Evolutionary conservation across 495 filamentous ascomycete species (phyloP).

Genomic region (Chaetomidium leptoderma): DNA sequence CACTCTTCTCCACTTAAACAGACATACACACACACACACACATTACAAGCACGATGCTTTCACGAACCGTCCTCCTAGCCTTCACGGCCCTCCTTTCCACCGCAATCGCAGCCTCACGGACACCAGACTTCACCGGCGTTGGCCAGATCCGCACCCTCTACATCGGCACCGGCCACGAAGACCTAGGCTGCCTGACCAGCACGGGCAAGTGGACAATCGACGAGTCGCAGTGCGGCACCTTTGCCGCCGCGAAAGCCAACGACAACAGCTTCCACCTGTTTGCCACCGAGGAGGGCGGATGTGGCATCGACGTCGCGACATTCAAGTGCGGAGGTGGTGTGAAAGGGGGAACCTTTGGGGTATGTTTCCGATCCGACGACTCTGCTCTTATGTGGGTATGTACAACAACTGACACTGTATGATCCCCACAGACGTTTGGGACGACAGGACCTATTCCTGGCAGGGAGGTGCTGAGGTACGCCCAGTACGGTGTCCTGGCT

Average conservation of each 20-base stretch:
- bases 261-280: conserved; percentile 1
- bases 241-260: neutral
- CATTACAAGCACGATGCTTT: neutral
- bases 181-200: conserved; percentile 19
- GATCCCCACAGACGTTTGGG: neutral
- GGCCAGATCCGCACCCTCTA: conserved; percentile 21
- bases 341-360: conserved; percentile 7
- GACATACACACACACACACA: no score
- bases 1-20: no score
- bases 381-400: neutral
- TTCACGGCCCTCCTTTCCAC: neutral
- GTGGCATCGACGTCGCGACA: conserved; percentile 7
- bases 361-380: no score
- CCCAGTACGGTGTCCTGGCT: conserved; percentile 16
- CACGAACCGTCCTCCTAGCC: neutral
- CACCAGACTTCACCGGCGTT: conserved; percentile 4
- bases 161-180: conserved; percentile 4
- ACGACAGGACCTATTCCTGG: neutral
- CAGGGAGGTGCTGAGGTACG: conserved; percentile 9
- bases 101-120: neutral
- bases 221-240: conserved; percentile 15
- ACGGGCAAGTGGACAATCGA: conserved; percentile 16
- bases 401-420: neutral
- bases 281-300: neutral
- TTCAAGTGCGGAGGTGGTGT: conserved; percentile 7